Evolutionary conservation across 352 stramenopile genomes (phyloP).

Genomic region (Phytopythium vexans): DNA sequence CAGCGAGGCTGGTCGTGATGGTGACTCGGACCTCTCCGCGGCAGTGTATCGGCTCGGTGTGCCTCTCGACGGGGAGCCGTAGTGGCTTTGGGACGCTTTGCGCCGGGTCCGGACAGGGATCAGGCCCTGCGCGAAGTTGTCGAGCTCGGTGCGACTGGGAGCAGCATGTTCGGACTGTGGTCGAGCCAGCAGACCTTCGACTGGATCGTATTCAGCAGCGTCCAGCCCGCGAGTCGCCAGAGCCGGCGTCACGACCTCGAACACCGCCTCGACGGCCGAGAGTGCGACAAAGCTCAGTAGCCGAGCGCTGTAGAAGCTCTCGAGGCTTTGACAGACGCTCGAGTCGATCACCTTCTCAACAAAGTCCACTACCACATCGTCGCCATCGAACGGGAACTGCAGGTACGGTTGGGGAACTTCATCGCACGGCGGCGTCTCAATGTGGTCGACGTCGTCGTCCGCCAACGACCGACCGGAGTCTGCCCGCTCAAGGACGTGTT

Average conservation of each 20-base stretch:
- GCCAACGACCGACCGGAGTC: no score
- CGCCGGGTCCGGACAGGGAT: constrained; percentile 1
- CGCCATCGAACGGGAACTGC: not conserved
- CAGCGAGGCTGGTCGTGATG: constrained; percentile 3
- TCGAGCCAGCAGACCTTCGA: not conserved
- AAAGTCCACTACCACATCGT: constrained; percentile 13
- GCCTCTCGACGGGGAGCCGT: not conserved
- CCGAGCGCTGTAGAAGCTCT: constrained; percentile 16
- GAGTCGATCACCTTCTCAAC: constrained; percentile 18
- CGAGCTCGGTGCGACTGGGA: not conserved
- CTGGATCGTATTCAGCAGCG: not conserved
- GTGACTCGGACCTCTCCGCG: constrained; percentile 1
- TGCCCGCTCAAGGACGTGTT: no score
- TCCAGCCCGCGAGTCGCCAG: not conserved
- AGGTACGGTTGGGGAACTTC: not conserved
- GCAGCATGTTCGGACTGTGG: not conserved
- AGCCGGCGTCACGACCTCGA: constrained; percentile 10
- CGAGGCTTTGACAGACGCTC: constrained; percentile 16
- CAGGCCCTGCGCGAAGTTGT: constrained; percentile 1
- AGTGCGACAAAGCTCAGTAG: constrained; percentile 26
- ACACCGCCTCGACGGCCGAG: constrained; percentile 14
- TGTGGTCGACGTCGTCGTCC: no score
- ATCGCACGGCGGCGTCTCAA: no score
- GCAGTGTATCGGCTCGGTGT: not conserved
- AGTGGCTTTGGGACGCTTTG: not conserved